phyloP scores from a whole-genome alignment of 1,139 yeast genomes.

The Insectozyma bohioensis region DNA sequence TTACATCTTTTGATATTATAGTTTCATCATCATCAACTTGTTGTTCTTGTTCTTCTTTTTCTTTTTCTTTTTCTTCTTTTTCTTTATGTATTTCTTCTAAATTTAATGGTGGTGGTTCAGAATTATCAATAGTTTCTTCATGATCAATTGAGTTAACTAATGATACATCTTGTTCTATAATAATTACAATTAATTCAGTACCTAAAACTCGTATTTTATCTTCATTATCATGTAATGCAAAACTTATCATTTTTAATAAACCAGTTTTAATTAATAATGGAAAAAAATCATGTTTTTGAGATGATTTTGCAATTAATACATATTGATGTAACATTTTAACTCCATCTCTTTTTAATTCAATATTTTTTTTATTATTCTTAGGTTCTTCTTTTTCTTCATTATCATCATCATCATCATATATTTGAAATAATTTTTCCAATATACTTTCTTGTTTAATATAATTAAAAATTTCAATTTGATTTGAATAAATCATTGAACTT shows the following conservation, averaged over 20 bases:
- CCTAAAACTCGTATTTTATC: conserved; percentile 64
- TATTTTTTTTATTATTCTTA: neutral
- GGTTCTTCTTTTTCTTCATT: conserved; percentile 6
- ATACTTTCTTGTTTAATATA: conserved; percentile 59
- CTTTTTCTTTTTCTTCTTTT: conserved; percentile 3
- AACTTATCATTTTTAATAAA: conserved; percentile 65
- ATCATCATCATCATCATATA: conserved; percentile 36
- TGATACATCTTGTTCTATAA: conserved; percentile 81
- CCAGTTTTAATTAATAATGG: conserved; percentile 66
- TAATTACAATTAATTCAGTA: conserved; percentile 76
- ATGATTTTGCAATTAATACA: conserved; percentile 67
- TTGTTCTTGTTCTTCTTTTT: neutral
- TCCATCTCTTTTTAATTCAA: conserved; percentile 59
- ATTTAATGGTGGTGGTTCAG: conserved; percentile 26
- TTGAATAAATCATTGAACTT: conserved; percentile 61
- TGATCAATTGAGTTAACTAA: conserved; percentile 49
- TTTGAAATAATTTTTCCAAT: conserved; percentile 51
- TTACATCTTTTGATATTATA: conserved; percentile 20
- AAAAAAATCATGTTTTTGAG: conserved; percentile 70
- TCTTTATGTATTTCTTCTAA: conserved; percentile 2
- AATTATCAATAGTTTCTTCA: conserved; percentile 36
- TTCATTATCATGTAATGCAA: conserved; percentile 62
- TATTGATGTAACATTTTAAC: conserved; percentile 80
- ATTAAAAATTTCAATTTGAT: conserved; percentile 70
- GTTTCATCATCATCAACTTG: conserved; percentile 18